Base-by-base conservation (phyloP, 2,329 filamentous ascomycete species). In the Capronia coronata region DNA sequence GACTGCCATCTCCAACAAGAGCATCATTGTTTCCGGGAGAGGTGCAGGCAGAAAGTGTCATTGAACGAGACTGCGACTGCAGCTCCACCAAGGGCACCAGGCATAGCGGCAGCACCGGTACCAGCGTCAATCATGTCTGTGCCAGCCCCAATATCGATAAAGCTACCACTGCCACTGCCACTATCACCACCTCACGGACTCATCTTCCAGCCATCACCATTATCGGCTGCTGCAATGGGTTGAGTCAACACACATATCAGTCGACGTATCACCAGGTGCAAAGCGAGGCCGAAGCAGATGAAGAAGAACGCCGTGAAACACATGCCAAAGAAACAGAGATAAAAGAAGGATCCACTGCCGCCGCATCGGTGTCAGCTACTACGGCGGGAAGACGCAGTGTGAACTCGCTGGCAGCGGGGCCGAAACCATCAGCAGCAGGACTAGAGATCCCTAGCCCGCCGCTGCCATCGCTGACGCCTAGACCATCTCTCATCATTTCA, bases 371-470 rank as follows among this genome's bases (percentile, higher is more conserved):
- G 35, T 38, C 16, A 13, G 3, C 35, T 8, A 5, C 35, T 8
- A 14, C 19, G 16, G 4, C 14, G 35, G 35, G 35, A 38, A 19
- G 16, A 38, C 4, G 16, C 16, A 2, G 16, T 6, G 16, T 38
- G 29, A n/a, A 37, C 14, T 37, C 5, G 34, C 8, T 37, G 34
- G 18, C 34, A 19, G 18, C 34, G 34, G 34, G 34, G 19, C 14
- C 18, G 14, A 37, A 37, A 37, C 34, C 46, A 30, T 48, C 46
- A 48, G 42, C 46, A 39, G 34, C 34, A 37, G 34, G 14, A 6
- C 29, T 27, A n/a, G n/a, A n/a, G n/a, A n/a, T n/a, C n/a, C n/a
- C n/a, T n/a, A n/a, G n/a, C n/a, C n/a, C n/a, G n/a, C n/a, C n/a
- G n/a, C n/a, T n/a, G n/a, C n/a, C n/a, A n/a, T n/a, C n/a, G 25